Evolutionary conservation across 2,329 filamentous ascomycete genomes (phyloP).

Genomic region (Tolypocladium tropicale): DNA sequence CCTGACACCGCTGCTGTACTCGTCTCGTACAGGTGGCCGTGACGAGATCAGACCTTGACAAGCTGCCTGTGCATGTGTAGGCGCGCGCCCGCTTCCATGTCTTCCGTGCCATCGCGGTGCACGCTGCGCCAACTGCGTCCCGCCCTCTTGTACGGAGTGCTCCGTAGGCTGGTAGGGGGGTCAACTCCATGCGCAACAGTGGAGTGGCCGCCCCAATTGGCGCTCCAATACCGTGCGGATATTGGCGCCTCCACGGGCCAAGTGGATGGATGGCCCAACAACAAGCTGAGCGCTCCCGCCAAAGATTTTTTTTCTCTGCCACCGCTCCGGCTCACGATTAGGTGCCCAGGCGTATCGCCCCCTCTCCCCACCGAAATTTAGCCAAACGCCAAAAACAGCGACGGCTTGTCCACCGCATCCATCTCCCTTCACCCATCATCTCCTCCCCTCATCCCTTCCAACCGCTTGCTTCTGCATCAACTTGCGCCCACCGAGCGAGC

Average conservation of each 20-base stretch:
- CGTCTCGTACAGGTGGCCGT: too few relatives aligned
- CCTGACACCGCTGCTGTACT: too few relatives aligned
- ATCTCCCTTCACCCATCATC: constrained; percentile 19
- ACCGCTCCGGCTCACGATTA: background rate
- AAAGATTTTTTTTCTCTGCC: constrained; percentile 17
- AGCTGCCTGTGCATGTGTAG: background rate
- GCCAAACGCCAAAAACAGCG: constrained; percentile 23
- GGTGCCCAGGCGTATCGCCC: background rate
- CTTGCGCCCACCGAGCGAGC: constrained; percentile 18
- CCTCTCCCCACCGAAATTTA: constrained; percentile 29
- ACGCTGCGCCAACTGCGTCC: too few relatives aligned
- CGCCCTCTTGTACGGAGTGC: too few relatives aligned
- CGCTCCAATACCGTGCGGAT: constrained; percentile 2
- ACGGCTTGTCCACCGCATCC: constrained; percentile 16
- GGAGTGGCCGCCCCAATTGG: background rate
- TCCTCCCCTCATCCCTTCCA: constrained; percentile 17
- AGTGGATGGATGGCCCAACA: constrained; percentile 6
- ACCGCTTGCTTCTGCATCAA: constrained; percentile 13
- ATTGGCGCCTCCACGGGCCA: constrained; percentile 5
- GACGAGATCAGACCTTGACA: background rate
- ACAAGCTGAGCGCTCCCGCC: constrained; percentile 18
- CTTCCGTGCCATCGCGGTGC: background rate
- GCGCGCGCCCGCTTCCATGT: background rate
- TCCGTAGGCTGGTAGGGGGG: too few relatives aligned
- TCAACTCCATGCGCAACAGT: background rate